Conservation (phyloP, 352 stramenopile genomes). For the Globisporangium viniferum region DNA sequence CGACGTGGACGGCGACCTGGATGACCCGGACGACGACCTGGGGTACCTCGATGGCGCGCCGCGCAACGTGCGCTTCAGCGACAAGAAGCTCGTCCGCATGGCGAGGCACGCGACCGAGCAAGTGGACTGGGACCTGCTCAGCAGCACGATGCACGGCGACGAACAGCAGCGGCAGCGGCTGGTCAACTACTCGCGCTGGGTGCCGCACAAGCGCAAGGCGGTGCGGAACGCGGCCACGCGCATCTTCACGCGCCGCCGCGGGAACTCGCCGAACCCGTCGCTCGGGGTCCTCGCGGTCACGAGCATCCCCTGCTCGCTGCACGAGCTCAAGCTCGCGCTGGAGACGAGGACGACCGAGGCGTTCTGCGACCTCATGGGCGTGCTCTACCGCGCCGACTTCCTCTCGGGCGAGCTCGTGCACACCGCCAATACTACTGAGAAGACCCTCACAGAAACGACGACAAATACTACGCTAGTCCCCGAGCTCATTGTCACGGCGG, state of each 20-base stretch:
- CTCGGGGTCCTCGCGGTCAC: background rate
- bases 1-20: background rate
- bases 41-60: background rate
- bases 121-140: background rate
- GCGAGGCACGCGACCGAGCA: background rate
- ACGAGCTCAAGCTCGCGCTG: slow-evolving; percentile 2
- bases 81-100: background rate
- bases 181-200: background rate
- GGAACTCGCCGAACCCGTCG: background rate
- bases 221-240: background rate
- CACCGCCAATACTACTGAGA: background rate
- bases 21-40: background rate
- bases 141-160: background rate
- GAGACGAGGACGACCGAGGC: background rate
- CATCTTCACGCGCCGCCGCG: background rate
- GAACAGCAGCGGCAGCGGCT: background rate
- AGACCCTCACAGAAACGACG: background rate
- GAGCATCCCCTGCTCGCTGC: background rate
- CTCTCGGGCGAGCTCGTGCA: slow-evolving; percentile 2
- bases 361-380: slow-evolving; percentile 1
- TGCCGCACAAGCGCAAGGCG: background rate
- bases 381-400: slow-evolving; percentile 1
- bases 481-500: background rate
- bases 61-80: slow-evolving; percentile 1
- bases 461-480: background rate